Evolutionary conservation across 1,284 basidiomycete genomes (phyloP).

Genomic region (Cerioporus squamosus): DNA sequence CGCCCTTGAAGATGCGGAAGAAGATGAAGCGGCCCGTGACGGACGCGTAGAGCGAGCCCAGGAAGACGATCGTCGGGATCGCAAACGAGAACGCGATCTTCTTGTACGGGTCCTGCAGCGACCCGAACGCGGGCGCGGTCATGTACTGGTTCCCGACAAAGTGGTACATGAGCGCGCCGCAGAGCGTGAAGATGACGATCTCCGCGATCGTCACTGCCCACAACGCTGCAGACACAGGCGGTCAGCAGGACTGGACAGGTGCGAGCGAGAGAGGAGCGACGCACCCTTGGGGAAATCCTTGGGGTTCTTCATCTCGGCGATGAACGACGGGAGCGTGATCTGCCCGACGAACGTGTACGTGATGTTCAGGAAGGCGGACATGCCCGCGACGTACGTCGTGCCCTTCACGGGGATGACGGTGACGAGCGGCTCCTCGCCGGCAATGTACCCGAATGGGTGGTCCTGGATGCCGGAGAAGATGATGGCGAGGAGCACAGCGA

Average conservation of each 20-base stretch:
- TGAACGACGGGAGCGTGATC: slow-evolving; percentile 53
- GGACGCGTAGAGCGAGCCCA: slow-evolving; percentile 50
- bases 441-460: slow-evolving; percentile 45
- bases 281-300: slow-evolving; percentile 66
- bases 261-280: slow-evolving; percentile 19
- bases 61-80: slow-evolving; percentile 56
- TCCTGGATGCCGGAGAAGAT: slow-evolving; percentile 57
- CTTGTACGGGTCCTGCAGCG: slow-evolving; percentile 44
- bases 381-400: slow-evolving; percentile 60
- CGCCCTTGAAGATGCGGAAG: slow-evolving; percentile 47
- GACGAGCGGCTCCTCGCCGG: slow-evolving; percentile 43
- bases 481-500: slow-evolving; percentile 58
- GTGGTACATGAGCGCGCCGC: slow-evolving; percentile 65
- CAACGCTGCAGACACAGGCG: slow-evolving; percentile 34
- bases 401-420: slow-evolving; percentile 43
- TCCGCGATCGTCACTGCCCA: slow-evolving; percentile 56
- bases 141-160: slow-evolving; percentile 54
- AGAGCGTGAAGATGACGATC: slow-evolving; percentile 62
- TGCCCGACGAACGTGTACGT: slow-evolving; percentile 70
- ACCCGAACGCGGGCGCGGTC: slow-evolving; percentile 53
- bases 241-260: background rate
- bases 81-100: slow-evolving; percentile 53
- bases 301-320: slow-evolving; percentile 62
- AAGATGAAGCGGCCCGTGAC: slow-evolving; percentile 55
- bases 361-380: slow-evolving; percentile 52